Percentiles rank a stretch among this genome's conserved stretches.
These are phyloP conservation scores for Acer negundo DNA, from an alignment of 345 rosid species.

Conservation along the genomic window DNA sequence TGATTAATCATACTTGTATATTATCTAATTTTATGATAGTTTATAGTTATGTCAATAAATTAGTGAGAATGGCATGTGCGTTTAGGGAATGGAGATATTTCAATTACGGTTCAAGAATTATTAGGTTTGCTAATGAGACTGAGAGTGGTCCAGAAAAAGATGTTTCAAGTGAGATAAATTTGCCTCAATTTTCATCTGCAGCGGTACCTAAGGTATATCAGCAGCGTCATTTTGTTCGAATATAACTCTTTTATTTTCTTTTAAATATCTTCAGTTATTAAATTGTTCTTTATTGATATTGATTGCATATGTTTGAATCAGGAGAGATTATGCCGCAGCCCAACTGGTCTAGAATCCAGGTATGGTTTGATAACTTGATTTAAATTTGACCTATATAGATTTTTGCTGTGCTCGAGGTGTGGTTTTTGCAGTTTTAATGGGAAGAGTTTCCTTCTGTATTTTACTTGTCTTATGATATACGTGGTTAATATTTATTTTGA, in stretches of 20 bases:
- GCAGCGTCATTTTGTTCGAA: background rate
- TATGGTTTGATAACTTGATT: constrained; percentile 23
- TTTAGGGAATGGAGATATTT: constrained; percentile 73
- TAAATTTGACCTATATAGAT: background rate
- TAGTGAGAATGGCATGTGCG: background rate
- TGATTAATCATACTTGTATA: constrained; percentile 23
- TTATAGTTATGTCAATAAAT: background rate
- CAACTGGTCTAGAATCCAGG: constrained; percentile 42
- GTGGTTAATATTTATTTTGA: background rate
- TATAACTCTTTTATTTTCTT: background rate
- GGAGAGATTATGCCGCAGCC: constrained; percentile 19
- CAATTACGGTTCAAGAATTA: constrained; percentile 43
- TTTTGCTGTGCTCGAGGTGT: background rate
- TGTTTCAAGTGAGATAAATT: constrained; percentile 28
- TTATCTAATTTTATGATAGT: background rate
- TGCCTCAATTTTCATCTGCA: constrained; percentile 89
- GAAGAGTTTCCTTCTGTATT: background rate
- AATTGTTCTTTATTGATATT: background rate
- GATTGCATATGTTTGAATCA: constrained; percentile 30
- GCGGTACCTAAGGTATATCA: constrained; percentile 61
- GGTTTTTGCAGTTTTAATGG: background rate
- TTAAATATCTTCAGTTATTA: background rate
- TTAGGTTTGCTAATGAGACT: constrained; percentile 54
- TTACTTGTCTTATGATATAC: background rate
- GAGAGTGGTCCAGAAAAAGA: constrained; percentile 22